These are phyloP conservation scores for Thymus mandschuricus DNA, from an alignment of 257 asterid genomes.

Conservation along the genomic window DNA sequence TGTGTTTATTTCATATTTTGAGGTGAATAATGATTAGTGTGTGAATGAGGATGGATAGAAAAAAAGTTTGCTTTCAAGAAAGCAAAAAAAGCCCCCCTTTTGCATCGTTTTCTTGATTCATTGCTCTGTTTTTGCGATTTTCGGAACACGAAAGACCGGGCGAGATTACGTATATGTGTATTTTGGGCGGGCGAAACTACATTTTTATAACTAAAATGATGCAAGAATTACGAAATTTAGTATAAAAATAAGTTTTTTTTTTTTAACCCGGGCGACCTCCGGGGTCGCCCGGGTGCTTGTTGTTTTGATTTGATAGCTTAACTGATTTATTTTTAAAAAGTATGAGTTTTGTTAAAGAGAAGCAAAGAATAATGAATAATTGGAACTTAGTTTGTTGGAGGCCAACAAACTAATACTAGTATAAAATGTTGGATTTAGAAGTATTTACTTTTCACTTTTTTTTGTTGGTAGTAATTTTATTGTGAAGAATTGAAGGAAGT, in stretches of 20 bases:
- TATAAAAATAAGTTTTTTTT: no score
- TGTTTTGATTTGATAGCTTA: background rate
- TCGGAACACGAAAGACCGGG: background rate
- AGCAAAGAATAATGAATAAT: background rate
- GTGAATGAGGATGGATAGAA: background rate
- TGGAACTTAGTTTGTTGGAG: background rate
- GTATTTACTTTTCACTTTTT: background rate
- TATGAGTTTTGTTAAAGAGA: background rate
- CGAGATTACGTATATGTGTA: no score
- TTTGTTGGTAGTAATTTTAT: background rate
- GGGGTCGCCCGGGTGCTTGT: background rate
- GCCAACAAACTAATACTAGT: constrained; percentile 1
- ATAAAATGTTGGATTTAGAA: background rate
- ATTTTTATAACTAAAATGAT: no score
- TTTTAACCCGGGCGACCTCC: no score
- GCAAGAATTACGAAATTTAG: no score
- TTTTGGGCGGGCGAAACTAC: no score
- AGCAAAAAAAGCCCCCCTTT: background rate
- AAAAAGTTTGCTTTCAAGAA: background rate
- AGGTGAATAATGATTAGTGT: background rate
- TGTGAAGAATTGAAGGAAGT: background rate
- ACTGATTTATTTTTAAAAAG: background rate
- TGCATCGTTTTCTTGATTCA: background rate
- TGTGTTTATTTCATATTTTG: background rate
- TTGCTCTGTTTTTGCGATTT: background rate